Conservation (phyloP, 177 flowering plant genomes). For the Vitis hybrid region DNA sequence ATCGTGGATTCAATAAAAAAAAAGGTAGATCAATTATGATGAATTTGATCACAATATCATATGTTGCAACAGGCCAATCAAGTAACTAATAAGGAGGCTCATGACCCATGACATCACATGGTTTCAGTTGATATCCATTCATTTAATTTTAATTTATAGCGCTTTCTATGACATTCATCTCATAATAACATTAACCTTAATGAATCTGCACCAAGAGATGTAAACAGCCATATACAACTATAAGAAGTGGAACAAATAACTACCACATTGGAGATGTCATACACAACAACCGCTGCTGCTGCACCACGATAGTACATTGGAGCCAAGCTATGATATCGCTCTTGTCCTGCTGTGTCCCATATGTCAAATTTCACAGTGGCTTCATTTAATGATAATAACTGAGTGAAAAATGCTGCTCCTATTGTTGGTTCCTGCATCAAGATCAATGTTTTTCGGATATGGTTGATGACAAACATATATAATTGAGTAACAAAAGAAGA, state of each 20-base stretch:
- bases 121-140: too few relatives aligned
- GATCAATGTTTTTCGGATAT: neutral
- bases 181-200: too few relatives aligned
- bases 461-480: neutral
- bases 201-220: too few relatives aligned
- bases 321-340: slow-evolving; percentile 60
- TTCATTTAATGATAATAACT: slow-evolving; percentile 39
- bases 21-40: too few relatives aligned
- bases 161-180: too few relatives aligned
- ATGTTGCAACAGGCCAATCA: too few relatives aligned
- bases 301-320: slow-evolving; percentile 69
- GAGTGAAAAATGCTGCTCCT: slow-evolving; percentile 63
- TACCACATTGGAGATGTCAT: slow-evolving; percentile 52
- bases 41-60: too few relatives aligned
- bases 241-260: neutral
- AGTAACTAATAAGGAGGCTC: too few relatives aligned
- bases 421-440: slow-evolving; percentile 50
- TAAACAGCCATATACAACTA: neutral
- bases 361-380: slow-evolving; percentile 60
- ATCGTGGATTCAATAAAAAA: too few relatives aligned
- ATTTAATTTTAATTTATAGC: too few relatives aligned
- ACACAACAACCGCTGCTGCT: slow-evolving; percentile 58
- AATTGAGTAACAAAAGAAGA: neutral
- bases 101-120: too few relatives aligned
- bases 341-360: slow-evolving; percentile 69